phyloP scores from a whole-genome alignment of 352 stramenopile genomes.

The Globisporangium middletonii region DNA sequence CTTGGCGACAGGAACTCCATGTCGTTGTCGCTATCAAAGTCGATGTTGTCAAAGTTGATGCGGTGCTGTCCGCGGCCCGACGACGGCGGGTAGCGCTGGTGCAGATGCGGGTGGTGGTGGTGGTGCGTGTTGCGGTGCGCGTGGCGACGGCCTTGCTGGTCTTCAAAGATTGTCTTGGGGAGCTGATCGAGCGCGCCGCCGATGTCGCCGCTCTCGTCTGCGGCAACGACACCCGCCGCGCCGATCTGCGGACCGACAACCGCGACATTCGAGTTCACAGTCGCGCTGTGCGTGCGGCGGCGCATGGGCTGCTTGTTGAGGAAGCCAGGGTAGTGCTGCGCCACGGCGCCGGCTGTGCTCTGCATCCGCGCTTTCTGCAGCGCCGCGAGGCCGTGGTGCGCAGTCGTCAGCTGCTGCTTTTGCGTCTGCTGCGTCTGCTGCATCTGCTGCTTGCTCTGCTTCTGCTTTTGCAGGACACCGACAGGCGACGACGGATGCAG shows the following conservation, averaged over 20 bases:
- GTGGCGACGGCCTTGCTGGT: constrained; percentile 23
- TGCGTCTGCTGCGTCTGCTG: constrained; percentile 8
- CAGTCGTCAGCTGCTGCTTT: constrained; percentile 10
- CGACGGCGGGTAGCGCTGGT: constrained; percentile 21
- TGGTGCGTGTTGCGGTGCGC: constrained; percentile 11
- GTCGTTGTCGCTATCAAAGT: constrained; percentile 44
- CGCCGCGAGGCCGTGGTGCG: constrained; percentile 28
- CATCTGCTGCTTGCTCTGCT: constrained; percentile 24
- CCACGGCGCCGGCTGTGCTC: constrained; percentile 12
- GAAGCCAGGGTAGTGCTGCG: constrained; percentile 26
- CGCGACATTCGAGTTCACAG: constrained; percentile 18
- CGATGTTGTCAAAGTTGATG: constrained; percentile 39
- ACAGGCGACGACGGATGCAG: constrained; percentile 50
- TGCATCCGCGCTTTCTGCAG: constrained; percentile 33
- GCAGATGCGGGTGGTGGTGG: constrained; percentile 10
- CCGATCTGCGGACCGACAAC: constrained; percentile 14
- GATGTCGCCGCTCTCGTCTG: neutral
- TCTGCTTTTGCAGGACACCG: constrained; percentile 35
- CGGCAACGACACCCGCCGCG: constrained; percentile 9
- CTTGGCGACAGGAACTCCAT: constrained; percentile 37
- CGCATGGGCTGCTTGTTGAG: constrained; percentile 76
- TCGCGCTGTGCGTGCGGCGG: constrained; percentile 61
- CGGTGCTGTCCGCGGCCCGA: constrained; percentile 50
- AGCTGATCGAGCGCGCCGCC: constrained; percentile 27
- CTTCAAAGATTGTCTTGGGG: constrained; percentile 49